Percentiles rank a stretch among this genome's conserved stretches.
Evolutionary conservation across 148 eudicot genomes (phyloP).

Genomic region (Talinum fruticosum): DNA sequence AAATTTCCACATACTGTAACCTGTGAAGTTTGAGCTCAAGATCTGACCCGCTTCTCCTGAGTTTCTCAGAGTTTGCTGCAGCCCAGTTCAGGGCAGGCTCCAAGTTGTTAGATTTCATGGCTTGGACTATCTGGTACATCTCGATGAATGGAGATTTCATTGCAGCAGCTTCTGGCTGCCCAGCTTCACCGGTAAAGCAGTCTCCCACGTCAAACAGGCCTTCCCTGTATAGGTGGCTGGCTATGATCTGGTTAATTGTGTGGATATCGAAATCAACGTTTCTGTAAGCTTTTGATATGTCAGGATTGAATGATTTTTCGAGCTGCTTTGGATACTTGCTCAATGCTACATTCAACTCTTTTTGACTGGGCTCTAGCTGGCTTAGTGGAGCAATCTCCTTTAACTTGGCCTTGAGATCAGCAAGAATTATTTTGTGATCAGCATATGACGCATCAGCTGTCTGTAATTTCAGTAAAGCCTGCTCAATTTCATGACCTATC

Average conservation of each 20-base stretch:
- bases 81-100: slow-evolving; percentile 78
- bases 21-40: slow-evolving; percentile 71
- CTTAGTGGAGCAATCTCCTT: slow-evolving; percentile 62
- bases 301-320: slow-evolving; percentile 67
- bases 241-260: slow-evolving; percentile 63
- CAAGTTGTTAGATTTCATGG: slow-evolving; percentile 51
- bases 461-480: slow-evolving; percentile 50
- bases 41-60: slow-evolving; percentile 58
- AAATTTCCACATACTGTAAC: slow-evolving; percentile 59
- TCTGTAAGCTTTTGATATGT: slow-evolving; percentile 74
- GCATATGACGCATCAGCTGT: slow-evolving; percentile 27
- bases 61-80: slow-evolving; percentile 45
- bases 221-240: slow-evolving; percentile 70
- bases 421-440: slow-evolving; percentile 45
- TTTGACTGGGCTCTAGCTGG: slow-evolving; percentile 63
- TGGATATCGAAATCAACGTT: slow-evolving; percentile 58
- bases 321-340: slow-evolving; percentile 70
- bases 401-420: slow-evolving; percentile 62
- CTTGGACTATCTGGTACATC: slow-evolving; percentile 67
- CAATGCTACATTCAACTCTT: slow-evolving; percentile 63
- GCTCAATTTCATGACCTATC: slow-evolving; percentile 59
- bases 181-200: slow-evolving; percentile 56
- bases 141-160: slow-evolving; percentile 53
- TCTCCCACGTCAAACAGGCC: slow-evolving; percentile 76
- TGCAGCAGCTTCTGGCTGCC: slow-evolving; percentile 40